Percentiles rank a stretch among this genome's conserved stretches.
Conservation (phyloP, 352 stramenopile species). For the Phytophthora ohioensis region DNA sequence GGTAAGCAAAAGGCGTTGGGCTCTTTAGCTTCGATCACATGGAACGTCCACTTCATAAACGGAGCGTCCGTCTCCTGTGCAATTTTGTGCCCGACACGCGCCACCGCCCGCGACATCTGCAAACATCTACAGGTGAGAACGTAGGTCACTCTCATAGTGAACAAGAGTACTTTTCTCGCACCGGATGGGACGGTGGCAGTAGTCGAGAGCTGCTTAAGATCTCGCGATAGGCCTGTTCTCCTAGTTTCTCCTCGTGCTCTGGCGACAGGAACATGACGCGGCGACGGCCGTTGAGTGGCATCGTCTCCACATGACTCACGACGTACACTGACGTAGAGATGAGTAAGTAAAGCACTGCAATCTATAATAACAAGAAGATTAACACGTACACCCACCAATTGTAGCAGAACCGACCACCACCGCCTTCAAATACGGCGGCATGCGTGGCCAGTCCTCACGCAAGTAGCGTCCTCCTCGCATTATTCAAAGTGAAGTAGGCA, state of each 20-base stretch:
- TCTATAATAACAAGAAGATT: background rate
- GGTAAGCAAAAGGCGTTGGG: slow-evolving; percentile 82
- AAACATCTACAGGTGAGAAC: background rate
- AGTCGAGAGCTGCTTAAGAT: slow-evolving; percentile 54
- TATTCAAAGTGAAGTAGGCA: slow-evolving; percentile 4
- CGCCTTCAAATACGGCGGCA: slow-evolving; percentile 49
- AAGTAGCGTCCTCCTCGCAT: slow-evolving; percentile 19
- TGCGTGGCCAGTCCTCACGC: slow-evolving; percentile 46
- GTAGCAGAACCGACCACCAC: slow-evolving; percentile 36
- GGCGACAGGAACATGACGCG: slow-evolving; percentile 74
- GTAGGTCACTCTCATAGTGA: background rate
- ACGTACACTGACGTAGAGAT: slow-evolving; percentile 35
- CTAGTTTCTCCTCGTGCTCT: slow-evolving; percentile 59
- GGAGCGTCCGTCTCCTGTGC: slow-evolving; percentile 46
- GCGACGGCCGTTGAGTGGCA: slow-evolving; percentile 61
- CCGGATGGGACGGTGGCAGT: slow-evolving; percentile 57
- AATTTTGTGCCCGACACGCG: slow-evolving; percentile 66
- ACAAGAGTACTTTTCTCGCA: slow-evolving; percentile 21
- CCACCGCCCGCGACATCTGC: slow-evolving; percentile 69
- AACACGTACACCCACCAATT: slow-evolving; percentile 39
- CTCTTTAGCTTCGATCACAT: slow-evolving; percentile 70
- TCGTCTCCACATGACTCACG: slow-evolving; percentile 64
- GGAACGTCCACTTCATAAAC: slow-evolving; percentile 79
- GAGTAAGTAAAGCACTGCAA: background rate
- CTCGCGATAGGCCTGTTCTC: slow-evolving; percentile 59